phyloP scores from a whole-genome alignment of 2,329 filamentous ascomycete genomes.

The Fusarium longipes region DNA sequence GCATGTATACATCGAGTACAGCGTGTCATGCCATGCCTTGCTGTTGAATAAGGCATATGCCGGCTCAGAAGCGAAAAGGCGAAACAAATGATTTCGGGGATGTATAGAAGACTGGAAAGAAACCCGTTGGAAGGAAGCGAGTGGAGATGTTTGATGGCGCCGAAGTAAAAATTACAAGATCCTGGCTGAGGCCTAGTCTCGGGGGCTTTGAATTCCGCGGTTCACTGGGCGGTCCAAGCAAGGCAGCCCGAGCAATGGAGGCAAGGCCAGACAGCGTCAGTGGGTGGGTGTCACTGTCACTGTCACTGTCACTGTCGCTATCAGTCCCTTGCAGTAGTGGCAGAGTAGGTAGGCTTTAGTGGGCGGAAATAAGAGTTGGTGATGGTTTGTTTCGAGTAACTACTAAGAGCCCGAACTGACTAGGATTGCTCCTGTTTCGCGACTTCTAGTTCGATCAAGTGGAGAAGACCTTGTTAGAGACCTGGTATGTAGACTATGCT shows the following conservation, averaged over 20 bases:
- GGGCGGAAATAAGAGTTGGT: conserved; percentile 31
- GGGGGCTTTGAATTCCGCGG: not conserved
- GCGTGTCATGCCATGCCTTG: conserved; percentile 13
- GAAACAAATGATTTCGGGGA: conserved; percentile 32
- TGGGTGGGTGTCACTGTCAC: not conserved
- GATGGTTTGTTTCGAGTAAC: conserved; percentile 30
- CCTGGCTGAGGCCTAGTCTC: conserved; percentile 12
- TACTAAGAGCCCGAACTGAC: not conserved
- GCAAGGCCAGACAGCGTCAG: not conserved
- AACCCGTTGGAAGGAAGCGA: conserved; percentile 39
- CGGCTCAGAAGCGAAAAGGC: conserved; percentile 6
- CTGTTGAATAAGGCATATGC: not conserved
- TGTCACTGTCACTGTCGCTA: not conserved
- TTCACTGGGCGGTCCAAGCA: not conserved
- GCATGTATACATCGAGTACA: conserved; percentile 5
- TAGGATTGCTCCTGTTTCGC: not conserved
- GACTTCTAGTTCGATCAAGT: not conserved
- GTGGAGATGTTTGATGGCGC: conserved; percentile 31
- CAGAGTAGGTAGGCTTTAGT: conserved; percentile 16
- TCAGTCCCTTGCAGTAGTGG: conserved; percentile 11
- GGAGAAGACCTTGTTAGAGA: not conserved
- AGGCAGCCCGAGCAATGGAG: not conserved
- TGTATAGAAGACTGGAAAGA: conserved; percentile 41
- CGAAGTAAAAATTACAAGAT: conserved; percentile 27
- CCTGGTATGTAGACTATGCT: not conserved